A percentile compares a stretch with the other conserved stretches of the same genome.
These are phyloP conservation scores for Leccinum fibrillosum DNA, from an alignment of 768 basidiomycete species.

Conservation along the genomic window DNA sequence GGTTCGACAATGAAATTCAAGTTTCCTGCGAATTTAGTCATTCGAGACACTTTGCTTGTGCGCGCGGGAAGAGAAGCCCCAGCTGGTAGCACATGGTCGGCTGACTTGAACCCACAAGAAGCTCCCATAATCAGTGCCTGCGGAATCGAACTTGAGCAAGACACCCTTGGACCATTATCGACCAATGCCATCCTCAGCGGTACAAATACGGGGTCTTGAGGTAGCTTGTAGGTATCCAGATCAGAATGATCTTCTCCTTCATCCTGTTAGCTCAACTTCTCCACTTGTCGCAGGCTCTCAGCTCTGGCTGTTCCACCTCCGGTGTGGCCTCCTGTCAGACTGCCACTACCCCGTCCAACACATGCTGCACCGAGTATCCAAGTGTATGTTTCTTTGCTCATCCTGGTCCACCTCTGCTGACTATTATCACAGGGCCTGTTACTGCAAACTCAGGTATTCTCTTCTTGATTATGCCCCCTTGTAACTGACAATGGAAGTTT, in stretches of 20 bases:
- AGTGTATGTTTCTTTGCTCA: constrained; percentile 41
- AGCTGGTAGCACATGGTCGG: background rate
- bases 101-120: background rate
- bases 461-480: background rate
- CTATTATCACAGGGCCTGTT: constrained; percentile 48
- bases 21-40: background rate
- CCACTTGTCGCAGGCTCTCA: constrained; percentile 24
- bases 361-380: constrained; percentile 67
- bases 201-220: constrained; percentile 16
- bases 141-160: background rate
- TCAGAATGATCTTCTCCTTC: constrained; percentile 13
- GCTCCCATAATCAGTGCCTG: background rate
- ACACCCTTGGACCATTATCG: background rate
- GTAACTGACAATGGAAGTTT: constrained; percentile 43
- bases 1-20: background rate
- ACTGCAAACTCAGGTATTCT: constrained; percentile 49
- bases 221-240: background rate
- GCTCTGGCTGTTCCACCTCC: constrained; percentile 52
- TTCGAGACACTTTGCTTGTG: background rate
- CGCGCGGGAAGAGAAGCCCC: background rate
- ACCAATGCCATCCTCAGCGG: too few relatives aligned
- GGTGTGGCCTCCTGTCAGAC: constrained; percentile 55
- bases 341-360: constrained; percentile 30
- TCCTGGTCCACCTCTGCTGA: background rate
- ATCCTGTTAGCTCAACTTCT: constrained; percentile 21